phyloP scores from a whole-genome alignment of 2,329 filamentous ascomycete genomes.

The Cyphellophora europaea region DNA sequence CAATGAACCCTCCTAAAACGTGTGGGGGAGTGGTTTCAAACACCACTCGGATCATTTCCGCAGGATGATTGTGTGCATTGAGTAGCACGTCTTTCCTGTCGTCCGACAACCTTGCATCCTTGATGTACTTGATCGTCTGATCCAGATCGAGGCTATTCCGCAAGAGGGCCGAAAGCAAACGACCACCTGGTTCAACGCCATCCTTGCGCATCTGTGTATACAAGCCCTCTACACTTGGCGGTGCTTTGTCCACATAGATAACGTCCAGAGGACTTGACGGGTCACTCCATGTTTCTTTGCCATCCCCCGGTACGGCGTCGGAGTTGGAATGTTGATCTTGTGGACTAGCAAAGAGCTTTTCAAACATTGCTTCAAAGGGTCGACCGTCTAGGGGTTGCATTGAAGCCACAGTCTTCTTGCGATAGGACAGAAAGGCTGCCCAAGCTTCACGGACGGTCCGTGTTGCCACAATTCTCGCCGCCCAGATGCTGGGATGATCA shows the following conservation, averaged over 20 bases:
- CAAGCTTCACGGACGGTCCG: constrained; percentile 55
- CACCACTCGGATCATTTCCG: no score
- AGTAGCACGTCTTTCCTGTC: no score
- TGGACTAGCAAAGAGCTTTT: constrained; percentile 39
- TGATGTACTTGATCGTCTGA: no score
- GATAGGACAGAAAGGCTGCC: constrained; percentile 52
- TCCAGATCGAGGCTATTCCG: no score
- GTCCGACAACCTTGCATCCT: no score
- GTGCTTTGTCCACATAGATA: constrained; percentile 45
- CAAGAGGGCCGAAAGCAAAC: no score
- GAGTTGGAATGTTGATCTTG: constrained; percentile 18
- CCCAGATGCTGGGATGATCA: constrained; percentile 37
- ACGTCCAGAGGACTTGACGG: constrained; percentile 48
- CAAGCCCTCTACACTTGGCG: constrained; percentile 44
- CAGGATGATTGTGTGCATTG: no score
- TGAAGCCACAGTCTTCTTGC: constrained; percentile 27
- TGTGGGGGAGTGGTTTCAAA: no score
- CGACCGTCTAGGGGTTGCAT: constrained; percentile 19
- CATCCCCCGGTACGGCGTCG: constrained; percentile 44
- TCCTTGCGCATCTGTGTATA: constrained; percentile 39
- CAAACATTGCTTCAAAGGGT: constrained; percentile 45
- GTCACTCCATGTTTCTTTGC: constrained; percentile 43
- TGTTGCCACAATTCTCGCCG: constrained; percentile 48
- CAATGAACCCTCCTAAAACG: no score
- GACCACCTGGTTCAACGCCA: no score